These are phyloP conservation scores for Suillus occidentalis DNA, from an alignment of 768 basidiomycete genomes.

Conservation along the genomic window DNA sequence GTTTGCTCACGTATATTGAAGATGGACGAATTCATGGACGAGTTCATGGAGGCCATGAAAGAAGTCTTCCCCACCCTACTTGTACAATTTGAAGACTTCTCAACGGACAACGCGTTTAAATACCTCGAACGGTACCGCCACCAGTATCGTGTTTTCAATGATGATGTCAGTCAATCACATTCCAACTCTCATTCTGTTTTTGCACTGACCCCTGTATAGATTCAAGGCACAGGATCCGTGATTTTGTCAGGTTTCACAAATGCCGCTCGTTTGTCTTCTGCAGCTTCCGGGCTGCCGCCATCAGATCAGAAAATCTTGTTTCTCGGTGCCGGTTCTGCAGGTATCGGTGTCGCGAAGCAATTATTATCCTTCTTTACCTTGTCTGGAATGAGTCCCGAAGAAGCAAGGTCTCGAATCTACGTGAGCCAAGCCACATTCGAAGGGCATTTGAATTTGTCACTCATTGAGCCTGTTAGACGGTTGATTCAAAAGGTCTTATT, in stretches of 20 bases:
- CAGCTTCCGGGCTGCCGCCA: constrained; percentile 40
- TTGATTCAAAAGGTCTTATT: constrained; percentile 77
- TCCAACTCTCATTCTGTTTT: constrained; percentile 4
- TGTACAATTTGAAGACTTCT: constrained; percentile 79
- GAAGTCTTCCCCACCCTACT: constrained; percentile 65
- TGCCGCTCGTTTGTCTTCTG: constrained; percentile 61
- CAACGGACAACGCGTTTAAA: constrained; percentile 75
- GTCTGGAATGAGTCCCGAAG: constrained; percentile 61
- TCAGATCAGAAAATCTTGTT: constrained; percentile 57
- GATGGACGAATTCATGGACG: constrained; percentile 76
- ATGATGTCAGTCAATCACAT: constrained; percentile 52
- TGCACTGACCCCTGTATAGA: constrained; percentile 33
- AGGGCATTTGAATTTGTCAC: constrained; percentile 5
- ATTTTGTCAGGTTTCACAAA: constrained; percentile 75
- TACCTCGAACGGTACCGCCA: constrained; percentile 65
- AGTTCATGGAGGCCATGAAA: constrained; percentile 69
- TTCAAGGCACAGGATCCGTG: constrained; percentile 75
- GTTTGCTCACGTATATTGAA: constrained; percentile 22
- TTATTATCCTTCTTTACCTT: constrained; percentile 47
- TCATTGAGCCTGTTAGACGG: constrained; percentile 44
- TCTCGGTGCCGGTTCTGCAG: constrained; percentile 55
- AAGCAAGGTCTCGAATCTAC: constrained; percentile 68
- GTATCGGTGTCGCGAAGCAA: constrained; percentile 55
- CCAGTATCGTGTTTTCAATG: constrained; percentile 65
- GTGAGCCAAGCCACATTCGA: constrained; percentile 35